Conservation (phyloP, 176 grass and related monocot genomes). For the Thinopyrum elongatum region DNA sequence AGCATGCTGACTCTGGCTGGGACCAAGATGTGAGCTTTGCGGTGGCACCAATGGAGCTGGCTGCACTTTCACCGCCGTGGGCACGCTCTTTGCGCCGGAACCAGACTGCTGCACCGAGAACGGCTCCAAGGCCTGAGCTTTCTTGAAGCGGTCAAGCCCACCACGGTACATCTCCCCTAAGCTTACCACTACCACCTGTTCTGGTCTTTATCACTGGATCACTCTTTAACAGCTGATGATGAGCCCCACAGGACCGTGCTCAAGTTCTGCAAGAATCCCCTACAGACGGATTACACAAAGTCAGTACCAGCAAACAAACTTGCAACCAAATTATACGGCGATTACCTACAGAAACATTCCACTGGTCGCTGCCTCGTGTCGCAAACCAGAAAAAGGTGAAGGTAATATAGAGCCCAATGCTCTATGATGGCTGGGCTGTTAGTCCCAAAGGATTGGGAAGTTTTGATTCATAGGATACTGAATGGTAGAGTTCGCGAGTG, state of each 20-base stretch:
- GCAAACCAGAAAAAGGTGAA: background rate
- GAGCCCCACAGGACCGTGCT: background rate
- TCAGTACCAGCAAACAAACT: background rate
- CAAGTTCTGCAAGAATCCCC: slow-evolving; percentile 3
- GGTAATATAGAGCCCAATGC: background rate
- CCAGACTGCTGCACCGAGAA: slow-evolving; percentile 54
- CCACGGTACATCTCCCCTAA: slow-evolving; percentile 66
- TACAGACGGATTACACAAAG: background rate
- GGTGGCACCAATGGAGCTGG: slow-evolving; percentile 18
- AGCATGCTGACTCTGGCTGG: slow-evolving; percentile 30
- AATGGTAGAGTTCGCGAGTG: no score
- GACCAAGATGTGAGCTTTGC: slow-evolving; percentile 17
- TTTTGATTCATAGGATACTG: no score
- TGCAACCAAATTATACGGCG: background rate
- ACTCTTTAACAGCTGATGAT: background rate
- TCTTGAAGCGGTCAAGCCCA: slow-evolving; percentile 94
- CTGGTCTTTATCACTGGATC: background rate
- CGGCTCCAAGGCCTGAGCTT: slow-evolving; percentile 77
- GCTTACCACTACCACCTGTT: background rate
- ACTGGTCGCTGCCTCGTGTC: accelerated
- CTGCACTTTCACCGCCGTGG: slow-evolving; percentile 1
- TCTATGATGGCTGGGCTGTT: no score
- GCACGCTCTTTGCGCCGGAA: slow-evolving; percentile 27
- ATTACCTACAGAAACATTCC: background rate
- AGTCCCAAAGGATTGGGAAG: no score